phyloP scores from a whole-genome alignment of 1,139 yeast species.

The Nakaseomyces nivariensis region DNA sequence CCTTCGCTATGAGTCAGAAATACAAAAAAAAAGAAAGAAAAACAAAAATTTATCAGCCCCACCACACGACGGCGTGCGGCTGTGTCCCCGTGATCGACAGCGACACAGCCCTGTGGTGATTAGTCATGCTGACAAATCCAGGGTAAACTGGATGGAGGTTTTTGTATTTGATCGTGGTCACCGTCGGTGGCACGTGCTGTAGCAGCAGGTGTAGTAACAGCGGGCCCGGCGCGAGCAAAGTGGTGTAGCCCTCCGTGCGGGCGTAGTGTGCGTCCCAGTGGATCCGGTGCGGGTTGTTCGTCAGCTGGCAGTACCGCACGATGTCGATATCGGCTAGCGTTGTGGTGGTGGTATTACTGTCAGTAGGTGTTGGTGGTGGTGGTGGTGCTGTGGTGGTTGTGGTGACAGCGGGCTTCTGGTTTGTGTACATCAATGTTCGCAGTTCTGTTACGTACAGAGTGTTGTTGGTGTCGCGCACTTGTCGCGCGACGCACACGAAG shows the following conservation, averaged over 20 bases:
- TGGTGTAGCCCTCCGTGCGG: constrained; percentile 48
- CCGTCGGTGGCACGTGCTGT: constrained; percentile 33
- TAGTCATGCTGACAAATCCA: too few species aligned
- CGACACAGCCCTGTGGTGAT: too few species aligned
- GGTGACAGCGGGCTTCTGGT: too few species aligned
- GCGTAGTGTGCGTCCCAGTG: constrained; percentile 61
- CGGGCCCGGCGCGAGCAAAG: constrained; percentile 74
- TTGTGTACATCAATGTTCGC: constrained; percentile 29
- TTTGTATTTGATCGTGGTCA: background rate
- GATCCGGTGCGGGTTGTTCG: constrained; percentile 74
- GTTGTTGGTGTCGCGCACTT: background rate
- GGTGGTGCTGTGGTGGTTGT: constrained; percentile 9
- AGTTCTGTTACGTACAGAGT: constrained; percentile 24
- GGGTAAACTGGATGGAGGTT: background rate
- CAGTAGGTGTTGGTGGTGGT: background rate
- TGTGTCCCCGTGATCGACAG: too few species aligned
- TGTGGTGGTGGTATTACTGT: constrained; percentile 1
- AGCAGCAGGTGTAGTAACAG: constrained; percentile 35
- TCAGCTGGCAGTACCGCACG: constrained; percentile 59
- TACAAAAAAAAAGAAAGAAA: too few species aligned
- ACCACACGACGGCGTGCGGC: too few species aligned
- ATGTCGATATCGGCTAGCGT: constrained; percentile 27
- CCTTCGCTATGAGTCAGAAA: too few species aligned
- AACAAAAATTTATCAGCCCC: too few species aligned
- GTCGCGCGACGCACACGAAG: constrained; percentile 29